Base-by-base conservation (phyloP, 2,329 filamentous ascomycete species). In the Colletotrichum sp. region DNA sequence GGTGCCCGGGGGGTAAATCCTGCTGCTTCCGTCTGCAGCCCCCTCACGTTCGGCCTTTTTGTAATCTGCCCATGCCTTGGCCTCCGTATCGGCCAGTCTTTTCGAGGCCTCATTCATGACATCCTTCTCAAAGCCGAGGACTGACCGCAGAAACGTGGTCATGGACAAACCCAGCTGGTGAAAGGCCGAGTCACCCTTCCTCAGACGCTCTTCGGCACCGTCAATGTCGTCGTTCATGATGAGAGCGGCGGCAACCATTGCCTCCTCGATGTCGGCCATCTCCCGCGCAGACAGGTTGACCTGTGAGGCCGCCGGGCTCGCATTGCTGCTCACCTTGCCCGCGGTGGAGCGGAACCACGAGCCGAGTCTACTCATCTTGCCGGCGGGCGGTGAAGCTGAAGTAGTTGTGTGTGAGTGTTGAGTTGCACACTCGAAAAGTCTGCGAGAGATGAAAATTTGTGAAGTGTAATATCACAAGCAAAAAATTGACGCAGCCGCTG, bases 221-320 rank as follows among this genome's bases (percentile, higher is more conserved):
- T 95, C 94, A 75, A 98, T 93, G 85, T 98, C 95, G 85, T 98
- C 96, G 81, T 97, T 94, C 89, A 98, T 94, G 79, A 98, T 95
- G 73, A 94, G 87, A 10, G 90, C 89, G 6, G 93, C 92, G 52
- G 94, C 94, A 83, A 81, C 83, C 86, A 93, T 90, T 77, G 91
- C 92, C 78, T 90, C 88, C 78, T 89, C 85, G 78, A 94, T 88
- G 80, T 92, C 87, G 56, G 85, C 84, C 76, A 89, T 85, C 80
- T 92, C 89, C 71, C 86, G 83, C 30, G 84, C 85, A 6, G 82
- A 77, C 48, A 82, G 77, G 26, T 82, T 81, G 55, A 74, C 26
- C 36, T 61, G 38, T 21, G 85, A 83, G n/a, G 74, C 68, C 18
- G 81, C 78, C 26, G 81, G 79, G 78, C 81, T 84, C 48, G 82